Evolutionary conservation across 257 asterid genomes (phyloP), one percentile per base, ranked within the genome.

Genomic region (Jasminum sambac): DNA sequence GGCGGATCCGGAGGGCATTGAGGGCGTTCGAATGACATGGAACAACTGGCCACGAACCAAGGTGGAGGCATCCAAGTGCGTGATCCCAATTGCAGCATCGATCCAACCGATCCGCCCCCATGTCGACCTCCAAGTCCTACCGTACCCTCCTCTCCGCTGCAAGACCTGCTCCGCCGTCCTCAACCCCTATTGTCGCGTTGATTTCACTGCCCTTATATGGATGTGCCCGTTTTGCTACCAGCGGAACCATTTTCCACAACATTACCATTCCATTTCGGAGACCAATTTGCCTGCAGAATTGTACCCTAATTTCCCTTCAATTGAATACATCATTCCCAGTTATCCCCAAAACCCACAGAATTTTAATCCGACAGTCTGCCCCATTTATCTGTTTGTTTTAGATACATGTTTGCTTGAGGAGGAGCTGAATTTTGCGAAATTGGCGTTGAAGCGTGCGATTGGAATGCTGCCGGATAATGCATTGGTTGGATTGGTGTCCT

Each of bases 11-110:
- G 99, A 94, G 80, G 96, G 96, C 37, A 85, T 91, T 23, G 99
- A 94, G 79, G 98, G 96, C 19, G 90, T 94, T 17, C 89, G 98
- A 26, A 94, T 94, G 98, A 84, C 98, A 16, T 94, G 99, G 99
- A 80, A 73, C 43, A 79, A 80, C 68, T 94, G 98, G 98, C 99
- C 99, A 21, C 81, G 95, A 21, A 84, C 99, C 30, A 94, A 91
- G 83, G 98, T 94, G 14, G 99, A 94, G 74, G 86, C 97, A 10
- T 88, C 96, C 42, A 94, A 94, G 81, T 94, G 99, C 83, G 98
- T 94, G 76, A 87, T 94, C 88, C 99, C 99, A 76, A 89, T 94
- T 50, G 99, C 99, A 2, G 96, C 93, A 17, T 88, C 96, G 41
- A 85, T 94, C 72, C 91, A 90, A 76, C 96, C 95, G 85, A 87